phyloP scores from a whole-genome alignment of 2,329 filamentous ascomycete genomes.

The Colletotrichum scovillei region DNA sequence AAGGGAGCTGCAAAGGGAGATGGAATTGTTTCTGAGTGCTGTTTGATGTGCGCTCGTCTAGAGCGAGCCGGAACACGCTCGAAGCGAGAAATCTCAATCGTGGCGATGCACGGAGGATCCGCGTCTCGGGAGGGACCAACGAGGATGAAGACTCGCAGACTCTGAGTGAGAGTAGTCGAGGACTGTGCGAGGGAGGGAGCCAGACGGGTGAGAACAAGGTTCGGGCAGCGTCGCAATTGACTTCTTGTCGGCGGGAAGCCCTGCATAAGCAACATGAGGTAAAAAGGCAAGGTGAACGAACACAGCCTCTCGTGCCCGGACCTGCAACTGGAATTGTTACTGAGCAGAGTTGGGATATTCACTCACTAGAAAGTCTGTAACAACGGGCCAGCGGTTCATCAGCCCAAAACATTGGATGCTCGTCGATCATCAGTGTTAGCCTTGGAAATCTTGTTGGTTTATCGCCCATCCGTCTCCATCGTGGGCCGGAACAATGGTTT shows the following conservation, averaged over 20 bases:
- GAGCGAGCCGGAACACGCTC: slow-evolving; percentile 11
- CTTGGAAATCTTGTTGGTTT: not conserved
- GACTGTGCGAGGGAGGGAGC: slow-evolving; percentile 6
- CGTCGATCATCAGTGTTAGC: slow-evolving; percentile 5
- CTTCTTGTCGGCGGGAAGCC: slow-evolving; percentile 16
- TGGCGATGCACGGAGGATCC: slow-evolving; percentile 31
- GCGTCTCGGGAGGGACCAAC: slow-evolving; percentile 12
- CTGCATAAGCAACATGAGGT: not conserved
- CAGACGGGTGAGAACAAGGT: not conserved
- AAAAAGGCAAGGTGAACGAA: not conserved
- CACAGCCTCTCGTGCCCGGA: slow-evolving; percentile 31
- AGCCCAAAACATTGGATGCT: slow-evolving; percentile 15
- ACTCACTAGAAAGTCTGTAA: slow-evolving; percentile 3
- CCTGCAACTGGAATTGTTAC: slow-evolving; percentile 9
- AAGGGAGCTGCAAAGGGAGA: not conserved
- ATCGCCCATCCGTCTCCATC: not conserved
- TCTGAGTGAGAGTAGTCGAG: not conserved
- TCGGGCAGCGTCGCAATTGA: slow-evolving; percentile 12
- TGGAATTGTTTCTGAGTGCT: slow-evolving; percentile 27
- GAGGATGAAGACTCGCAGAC: not conserved
- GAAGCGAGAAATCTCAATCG: slow-evolving; percentile 18
- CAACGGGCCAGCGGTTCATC: slow-evolving; percentile 20
- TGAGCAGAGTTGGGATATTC: slow-evolving; percentile 26
- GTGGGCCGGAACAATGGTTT: not conserved
- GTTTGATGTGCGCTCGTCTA: slow-evolving; percentile 34